phyloP scores from a whole-genome alignment of 257 asterid species.

The Solanum etuberosum region DNA sequence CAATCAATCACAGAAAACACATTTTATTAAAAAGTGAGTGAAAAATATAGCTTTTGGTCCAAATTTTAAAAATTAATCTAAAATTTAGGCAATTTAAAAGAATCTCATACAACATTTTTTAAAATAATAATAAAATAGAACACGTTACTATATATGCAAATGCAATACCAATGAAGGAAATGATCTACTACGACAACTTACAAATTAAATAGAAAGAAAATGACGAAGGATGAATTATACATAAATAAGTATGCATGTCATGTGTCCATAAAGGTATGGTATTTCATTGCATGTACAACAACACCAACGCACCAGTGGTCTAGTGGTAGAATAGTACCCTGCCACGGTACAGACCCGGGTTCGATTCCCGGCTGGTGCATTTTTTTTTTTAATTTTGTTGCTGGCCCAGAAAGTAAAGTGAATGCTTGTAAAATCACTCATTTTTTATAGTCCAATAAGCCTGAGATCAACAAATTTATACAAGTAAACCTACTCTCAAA shows the following conservation, averaged over 20 bases:
- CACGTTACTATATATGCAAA: background rate
- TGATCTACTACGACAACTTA: background rate
- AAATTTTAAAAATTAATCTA: background rate
- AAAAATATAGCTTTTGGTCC: background rate
- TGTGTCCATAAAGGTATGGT: background rate
- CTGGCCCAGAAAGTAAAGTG: background rate
- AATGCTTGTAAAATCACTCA: background rate
- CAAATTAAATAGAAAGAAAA: background rate
- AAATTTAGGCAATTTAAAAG: background rate
- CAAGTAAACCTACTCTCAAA: background rate
- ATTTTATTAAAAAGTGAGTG: background rate
- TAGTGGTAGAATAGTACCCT: conserved; percentile 91
- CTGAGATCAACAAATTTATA: background rate
- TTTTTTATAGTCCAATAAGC: background rate
- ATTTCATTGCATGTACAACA: background rate
- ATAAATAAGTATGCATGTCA: background rate
- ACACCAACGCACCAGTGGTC: conserved; percentile 63
- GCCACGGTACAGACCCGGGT: conserved; percentile 94
- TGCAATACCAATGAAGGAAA: background rate
- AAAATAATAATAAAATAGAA: background rate
- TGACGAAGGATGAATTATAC: background rate
- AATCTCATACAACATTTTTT: background rate
- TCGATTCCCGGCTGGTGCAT: conserved; percentile 94
- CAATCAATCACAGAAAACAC: background rate
- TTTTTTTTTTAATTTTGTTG: background rate